Evolutionary conservation across 2,329 filamentous ascomycete genomes (phyloP).

Genomic region (Talaromyces sp.): DNA sequence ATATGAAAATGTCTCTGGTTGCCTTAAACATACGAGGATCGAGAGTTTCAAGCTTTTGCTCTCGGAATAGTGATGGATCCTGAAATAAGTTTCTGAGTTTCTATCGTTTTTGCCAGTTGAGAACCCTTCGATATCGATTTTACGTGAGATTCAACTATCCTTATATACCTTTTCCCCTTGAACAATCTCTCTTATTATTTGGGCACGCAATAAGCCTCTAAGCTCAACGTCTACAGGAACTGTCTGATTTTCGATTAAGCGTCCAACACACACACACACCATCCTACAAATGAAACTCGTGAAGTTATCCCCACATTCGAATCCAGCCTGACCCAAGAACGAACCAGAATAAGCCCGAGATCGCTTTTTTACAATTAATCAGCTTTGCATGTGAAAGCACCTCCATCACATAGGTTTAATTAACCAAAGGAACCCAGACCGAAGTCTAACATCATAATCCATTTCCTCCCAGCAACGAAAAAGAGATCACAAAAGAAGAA

Average conservation of each 20-base stretch:
- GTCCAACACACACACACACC: neutral
- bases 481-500: neutral
- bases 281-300: neutral
- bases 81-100: neutral
- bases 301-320: conserved; percentile 14
- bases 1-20: no score
- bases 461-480: neutral
- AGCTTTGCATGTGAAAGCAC: neutral
- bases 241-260: neutral
- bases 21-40: no score
- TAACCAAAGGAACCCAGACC: neutral
- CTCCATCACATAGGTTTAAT: neutral
- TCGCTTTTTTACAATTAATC: neutral
- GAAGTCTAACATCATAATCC: neutral
- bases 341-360: neutral
- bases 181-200: neutral
- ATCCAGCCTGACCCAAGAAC: neutral
- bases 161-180: neutral
- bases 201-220: neutral
- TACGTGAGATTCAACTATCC: neutral
- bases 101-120: neutral
- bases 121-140: no score
- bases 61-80: neutral
- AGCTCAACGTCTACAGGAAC: no score
- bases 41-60: neutral